Percentiles rank a stretch among this genome's conserved stretches.
phyloP scores from a whole-genome alignment of 768 basidiomycete genomes.

The Macrolepiota fuliginosa region DNA sequence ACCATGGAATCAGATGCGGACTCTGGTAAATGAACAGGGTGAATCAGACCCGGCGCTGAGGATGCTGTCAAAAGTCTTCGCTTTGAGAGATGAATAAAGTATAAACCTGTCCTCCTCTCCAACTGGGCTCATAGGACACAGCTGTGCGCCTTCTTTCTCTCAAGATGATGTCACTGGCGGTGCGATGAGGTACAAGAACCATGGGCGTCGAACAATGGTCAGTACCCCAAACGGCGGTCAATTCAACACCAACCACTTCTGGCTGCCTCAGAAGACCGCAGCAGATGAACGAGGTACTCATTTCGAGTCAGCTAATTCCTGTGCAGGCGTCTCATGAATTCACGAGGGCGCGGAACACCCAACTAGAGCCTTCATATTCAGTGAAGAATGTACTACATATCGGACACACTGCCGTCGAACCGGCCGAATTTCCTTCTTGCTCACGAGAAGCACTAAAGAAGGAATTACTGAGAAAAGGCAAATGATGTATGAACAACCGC shows the following conservation, averaged over 20 bases:
- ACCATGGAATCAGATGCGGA: background rate
- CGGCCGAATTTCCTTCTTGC: conserved; percentile 5
- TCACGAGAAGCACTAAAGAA: background rate
- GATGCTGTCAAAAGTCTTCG: conserved; percentile 1
- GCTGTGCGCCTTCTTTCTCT: background rate
- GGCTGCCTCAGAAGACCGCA: background rate
- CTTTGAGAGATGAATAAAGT: background rate
- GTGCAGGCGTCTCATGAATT: conserved; percentile 2
- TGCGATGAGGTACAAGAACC: background rate
- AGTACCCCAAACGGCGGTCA: background rate
- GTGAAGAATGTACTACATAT: background rate
- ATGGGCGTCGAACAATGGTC: background rate
- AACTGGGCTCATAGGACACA: background rate
- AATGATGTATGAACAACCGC: background rate
- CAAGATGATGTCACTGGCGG: background rate
- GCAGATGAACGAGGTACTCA: background rate
- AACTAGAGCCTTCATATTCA: background rate
- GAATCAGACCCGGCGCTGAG: conserved; percentile 5
- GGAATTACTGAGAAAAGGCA: conserved; percentile 7
- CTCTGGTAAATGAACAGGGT: background rate
- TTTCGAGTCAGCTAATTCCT: conserved; percentile 4
- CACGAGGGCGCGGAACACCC: background rate
- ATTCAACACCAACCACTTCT: background rate
- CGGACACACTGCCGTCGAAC: background rate
- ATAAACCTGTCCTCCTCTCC: background rate